These are phyloP conservation scores for Passalora sequoiae DNA, from an alignment of 2,329 filamentous ascomycete genomes.

Conservation along the genomic window DNA sequence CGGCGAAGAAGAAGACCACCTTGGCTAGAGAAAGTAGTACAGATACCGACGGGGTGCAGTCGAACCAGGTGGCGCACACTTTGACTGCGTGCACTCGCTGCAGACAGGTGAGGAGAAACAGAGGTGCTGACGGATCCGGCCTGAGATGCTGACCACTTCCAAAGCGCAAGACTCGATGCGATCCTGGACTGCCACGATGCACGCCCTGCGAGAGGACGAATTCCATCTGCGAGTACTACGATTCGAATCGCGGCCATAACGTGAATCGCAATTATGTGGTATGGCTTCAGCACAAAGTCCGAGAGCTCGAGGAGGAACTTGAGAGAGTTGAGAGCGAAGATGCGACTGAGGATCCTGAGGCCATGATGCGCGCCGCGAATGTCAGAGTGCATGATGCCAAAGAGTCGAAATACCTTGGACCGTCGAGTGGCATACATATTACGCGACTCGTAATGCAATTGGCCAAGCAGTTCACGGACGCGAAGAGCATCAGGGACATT, in stretches of 20 bases:
- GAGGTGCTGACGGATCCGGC: background rate
- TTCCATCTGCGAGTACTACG: conserved; percentile 90
- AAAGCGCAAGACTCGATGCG: conserved; percentile 92
- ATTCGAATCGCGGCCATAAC: conserved; percentile 77
- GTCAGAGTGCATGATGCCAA: conserved; percentile 80
- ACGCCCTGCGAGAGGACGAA: conserved; percentile 88
- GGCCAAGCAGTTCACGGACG: conserved; percentile 87
- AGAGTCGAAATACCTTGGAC: conserved; percentile 84
- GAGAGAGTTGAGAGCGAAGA: conserved; percentile 73
- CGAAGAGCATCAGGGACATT: conserved; percentile 85
- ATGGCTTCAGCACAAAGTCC: conserved; percentile 80
- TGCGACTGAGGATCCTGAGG: conserved; percentile 65
- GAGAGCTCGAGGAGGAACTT: conserved; percentile 74
- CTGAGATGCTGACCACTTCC: conserved; percentile 11
- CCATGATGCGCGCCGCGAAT: conserved; percentile 79
- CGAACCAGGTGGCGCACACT: conserved; percentile 65
- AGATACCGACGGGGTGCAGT: conserved; percentile 41
- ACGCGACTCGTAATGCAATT: conserved; percentile 93
- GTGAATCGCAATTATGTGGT: conserved; percentile 91
- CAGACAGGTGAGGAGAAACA: conserved; percentile 58
- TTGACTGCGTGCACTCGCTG: conserved; percentile 76
- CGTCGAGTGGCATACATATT: conserved; percentile 93
- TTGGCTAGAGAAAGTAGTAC: conserved; percentile 28
- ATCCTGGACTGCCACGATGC: conserved; percentile 85
- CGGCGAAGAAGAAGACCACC: conserved; percentile 13